Conservation (phyloP, 495 filamentous ascomycete species). For the Echria macrotheca region DNA sequence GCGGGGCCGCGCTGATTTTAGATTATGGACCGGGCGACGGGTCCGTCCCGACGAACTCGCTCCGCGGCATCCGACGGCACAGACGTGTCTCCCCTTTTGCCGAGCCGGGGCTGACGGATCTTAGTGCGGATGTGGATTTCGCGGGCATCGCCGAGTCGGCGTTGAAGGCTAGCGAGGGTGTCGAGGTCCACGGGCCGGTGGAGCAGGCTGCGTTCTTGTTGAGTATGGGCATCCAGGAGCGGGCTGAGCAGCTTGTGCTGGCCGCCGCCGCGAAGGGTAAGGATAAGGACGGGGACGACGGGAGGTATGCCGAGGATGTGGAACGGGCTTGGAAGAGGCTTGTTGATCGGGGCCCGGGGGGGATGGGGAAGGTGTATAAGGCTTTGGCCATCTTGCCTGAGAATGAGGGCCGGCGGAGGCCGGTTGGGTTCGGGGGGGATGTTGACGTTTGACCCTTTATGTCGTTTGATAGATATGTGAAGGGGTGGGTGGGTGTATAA, state of each 20-base stretch:
- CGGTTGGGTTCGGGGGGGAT: slow-evolving; percentile 88
- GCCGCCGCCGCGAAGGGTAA: slow-evolving; percentile 39
- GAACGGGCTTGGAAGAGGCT: slow-evolving; percentile 71
- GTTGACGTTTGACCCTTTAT: slow-evolving; percentile 38
- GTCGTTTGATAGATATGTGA: too few relatives aligned
- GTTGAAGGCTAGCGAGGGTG: slow-evolving; percentile 60
- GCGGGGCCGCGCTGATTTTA: slow-evolving; percentile 83
- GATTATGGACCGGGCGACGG: slow-evolving; percentile 77
- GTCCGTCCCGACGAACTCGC: slow-evolving; percentile 75
- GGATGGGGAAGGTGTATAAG: slow-evolving; percentile 95
- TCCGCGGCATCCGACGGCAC: slow-evolving; percentile 81
- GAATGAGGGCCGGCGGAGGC: slow-evolving; percentile 62
- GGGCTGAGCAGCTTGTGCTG: slow-evolving; percentile 62
- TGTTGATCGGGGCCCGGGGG: slow-evolving; percentile 67
- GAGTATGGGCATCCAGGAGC: slow-evolving; percentile 73
- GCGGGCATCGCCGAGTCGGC: slow-evolving; percentile 76
- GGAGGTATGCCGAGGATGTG: slow-evolving; percentile 61
- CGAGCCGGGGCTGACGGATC: slow-evolving; percentile 72
- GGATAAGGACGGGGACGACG: slow-evolving; percentile 46
- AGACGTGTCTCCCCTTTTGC: slow-evolving; percentile 67
- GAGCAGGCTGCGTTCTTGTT: slow-evolving; percentile 76
- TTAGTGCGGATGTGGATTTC: slow-evolving; percentile 92
- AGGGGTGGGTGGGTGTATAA: background rate
- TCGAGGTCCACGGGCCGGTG: slow-evolving; percentile 91
- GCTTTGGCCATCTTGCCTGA: slow-evolving; percentile 85